Base-by-base conservation (phyloP, 2,329 filamentous ascomycete species). In the Arthrobotrys pseudoclavata region DNA sequence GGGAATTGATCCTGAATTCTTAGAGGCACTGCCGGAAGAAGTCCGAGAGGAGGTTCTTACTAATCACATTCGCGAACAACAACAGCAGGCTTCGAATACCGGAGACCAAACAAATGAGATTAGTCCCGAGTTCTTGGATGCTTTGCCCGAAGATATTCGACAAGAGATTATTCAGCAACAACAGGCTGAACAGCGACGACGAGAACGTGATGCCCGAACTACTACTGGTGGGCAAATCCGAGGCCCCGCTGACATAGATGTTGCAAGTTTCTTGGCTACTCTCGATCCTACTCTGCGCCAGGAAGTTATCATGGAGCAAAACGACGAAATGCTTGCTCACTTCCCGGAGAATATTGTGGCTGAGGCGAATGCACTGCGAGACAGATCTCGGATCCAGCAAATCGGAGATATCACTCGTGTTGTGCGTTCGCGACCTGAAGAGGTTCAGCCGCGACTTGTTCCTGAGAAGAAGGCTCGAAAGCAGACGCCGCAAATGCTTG, bases 11-110 rank as follows among this genome's bases (percentile, higher is more conserved):
- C 89, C 92, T 15, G 94, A 97, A 70, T 99, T 97, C 84, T 89
- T 99, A 5, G 93, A 96, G 75, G 96, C 95, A n/a, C 86, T 99
- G n/a, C 96, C 96, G 0, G 96, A 99, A 81, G 96, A 99, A 78
- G 90, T 98, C 82, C 89, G 96, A 53, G 95, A 98, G 83, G 96
- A 99, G 83, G 96, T 99, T 60, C 92, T 99, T 80, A 93, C 96
- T 83, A 91, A 94, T 79, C 94, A 97, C 75, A 89, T 97, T 79
- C 93, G 92, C 64, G 90, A 93, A 80, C 89, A 95, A 80, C 89
- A 95, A 80, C 90, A 95, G 79, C 90, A 96, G 83, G 92, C 93
- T 84, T 91, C 83, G 22, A 89, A 88, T 69, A 87, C 88, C 26
- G 88, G 89, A 18, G 92, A 94, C 76, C 90, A 94, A 81, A 90